Evolutionary conservation across 2,329 filamentous ascomycete species (phyloP).

Genomic region (Diaporthe helianthi): DNA sequence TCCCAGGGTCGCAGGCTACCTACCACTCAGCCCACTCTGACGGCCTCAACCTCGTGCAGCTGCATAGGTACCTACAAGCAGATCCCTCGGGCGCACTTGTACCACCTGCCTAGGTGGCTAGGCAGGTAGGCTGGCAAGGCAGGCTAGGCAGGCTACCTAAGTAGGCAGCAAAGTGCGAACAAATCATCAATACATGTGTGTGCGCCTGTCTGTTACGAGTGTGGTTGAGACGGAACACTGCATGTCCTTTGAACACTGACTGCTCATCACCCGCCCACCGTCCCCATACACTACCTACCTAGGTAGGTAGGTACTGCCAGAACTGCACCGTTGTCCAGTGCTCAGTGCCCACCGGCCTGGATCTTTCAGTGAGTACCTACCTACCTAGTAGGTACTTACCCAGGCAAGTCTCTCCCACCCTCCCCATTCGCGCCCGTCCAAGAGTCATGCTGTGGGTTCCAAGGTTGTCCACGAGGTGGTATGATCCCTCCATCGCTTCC

Average conservation of each 20-base stretch:
- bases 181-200: not conserved
- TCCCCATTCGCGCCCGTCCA: not conserved
- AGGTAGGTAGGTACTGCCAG: too few relatives aligned
- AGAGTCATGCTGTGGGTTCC: not conserved
- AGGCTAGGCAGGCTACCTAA: too few relatives aligned
- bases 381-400: too few relatives aligned
- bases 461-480: slow-evolving; percentile 11
- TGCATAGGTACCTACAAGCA: too few relatives aligned
- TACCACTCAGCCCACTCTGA: not conserved
- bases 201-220: not conserved
- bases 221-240: slow-evolving; percentile 13
- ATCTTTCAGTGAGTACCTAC: slow-evolving; percentile 29
- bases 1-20: slow-evolving; percentile 10
- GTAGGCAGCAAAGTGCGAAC: slow-evolving; percentile 13
- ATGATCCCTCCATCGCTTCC: not conserved
- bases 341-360: not conserved
- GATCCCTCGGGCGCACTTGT: too few relatives aligned
- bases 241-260: slow-evolving; percentile 24
- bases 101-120: not conserved
- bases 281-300: too few relatives aligned
- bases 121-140: not conserved
- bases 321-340: not conserved
- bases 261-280: slow-evolving; percentile 7
- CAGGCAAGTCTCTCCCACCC: not conserved
- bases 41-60: not conserved